Percentiles rank a stretch among this genome's conserved stretches.
phyloP scores from a whole-genome alignment of 106 monocot species.

The Triglochin maritima region DNA sequence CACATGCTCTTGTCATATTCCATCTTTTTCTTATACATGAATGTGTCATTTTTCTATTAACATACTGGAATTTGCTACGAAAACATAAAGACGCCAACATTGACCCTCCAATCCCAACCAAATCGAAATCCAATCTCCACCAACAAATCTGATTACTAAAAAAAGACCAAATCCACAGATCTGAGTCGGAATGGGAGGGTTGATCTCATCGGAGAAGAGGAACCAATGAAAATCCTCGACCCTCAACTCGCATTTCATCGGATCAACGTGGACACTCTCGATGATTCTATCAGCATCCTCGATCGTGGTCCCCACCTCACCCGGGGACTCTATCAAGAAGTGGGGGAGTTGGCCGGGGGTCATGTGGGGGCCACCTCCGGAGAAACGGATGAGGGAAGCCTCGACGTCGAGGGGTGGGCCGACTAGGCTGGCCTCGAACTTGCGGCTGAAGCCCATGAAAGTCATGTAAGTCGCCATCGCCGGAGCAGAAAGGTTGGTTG shows the following conservation, averaged over 20 bases:
- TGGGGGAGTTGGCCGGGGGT: conserved; percentile 6
- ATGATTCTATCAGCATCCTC: too few relatives aligned
- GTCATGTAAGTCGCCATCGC: conserved; percentile 60
- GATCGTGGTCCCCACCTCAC: too few relatives aligned
- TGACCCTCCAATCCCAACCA: too few relatives aligned
- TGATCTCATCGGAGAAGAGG: conserved; percentile 7
- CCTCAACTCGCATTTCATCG: background rate
- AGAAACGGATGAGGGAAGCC: conserved; percentile 26
- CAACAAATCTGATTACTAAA: background rate
- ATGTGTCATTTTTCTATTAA: too few relatives aligned
- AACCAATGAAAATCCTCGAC: too few relatives aligned
- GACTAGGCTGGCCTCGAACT: conserved; percentile 48
- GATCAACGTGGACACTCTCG: too few relatives aligned
- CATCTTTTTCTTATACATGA: too few relatives aligned
- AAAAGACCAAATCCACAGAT: background rate
- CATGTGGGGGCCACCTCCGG: conserved; percentile 30
- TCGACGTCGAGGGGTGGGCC: conserved; percentile 47
- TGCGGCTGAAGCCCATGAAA: conserved; percentile 66
- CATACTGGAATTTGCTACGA: too few relatives aligned
- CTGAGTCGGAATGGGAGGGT: conserved; percentile 10
- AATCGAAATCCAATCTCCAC: too few relatives aligned
- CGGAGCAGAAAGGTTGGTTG: too few relatives aligned
- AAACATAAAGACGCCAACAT: too few relatives aligned
- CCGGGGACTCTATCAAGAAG: conserved; percentile 3
- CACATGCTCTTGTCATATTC: too few relatives aligned